Conservation (phyloP, 805 yeast genomes). For the Tetrapisispora phaffii region DNA sequence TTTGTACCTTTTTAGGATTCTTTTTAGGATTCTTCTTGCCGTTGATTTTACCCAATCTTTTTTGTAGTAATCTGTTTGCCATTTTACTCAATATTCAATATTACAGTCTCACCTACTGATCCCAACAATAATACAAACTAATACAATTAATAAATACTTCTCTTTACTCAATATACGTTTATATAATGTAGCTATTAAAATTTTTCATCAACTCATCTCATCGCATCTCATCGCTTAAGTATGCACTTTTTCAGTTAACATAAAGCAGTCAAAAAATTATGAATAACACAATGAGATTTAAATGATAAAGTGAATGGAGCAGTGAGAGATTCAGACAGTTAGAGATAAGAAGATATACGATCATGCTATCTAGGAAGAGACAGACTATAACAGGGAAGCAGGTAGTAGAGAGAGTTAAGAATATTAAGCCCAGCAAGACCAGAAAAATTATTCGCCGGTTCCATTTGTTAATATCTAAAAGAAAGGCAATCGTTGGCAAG, state of each 20-base stretch:
- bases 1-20: neutral
- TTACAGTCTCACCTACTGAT: too few species aligned
- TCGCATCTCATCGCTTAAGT: conserved; percentile 15
- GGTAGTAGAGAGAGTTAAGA: conserved; percentile 24
- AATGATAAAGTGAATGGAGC: too few species aligned
- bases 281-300: too few species aligned
- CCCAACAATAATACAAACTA: neutral
- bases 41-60: neutral
- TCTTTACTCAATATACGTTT: too few species aligned
- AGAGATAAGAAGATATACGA: neutral
- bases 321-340: too few species aligned
- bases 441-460: conserved; percentile 68
- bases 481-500: conserved; percentile 32
- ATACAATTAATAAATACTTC: too few species aligned
- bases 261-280: neutral
- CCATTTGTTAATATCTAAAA: conserved; percentile 58
- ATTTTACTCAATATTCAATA: too few species aligned
- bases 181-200: neutral
- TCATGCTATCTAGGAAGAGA: conserved; percentile 21
- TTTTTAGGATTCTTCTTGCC: neutral
- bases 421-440: conserved; percentile 59
- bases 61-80: neutral
- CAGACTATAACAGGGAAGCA: conserved; percentile 30
- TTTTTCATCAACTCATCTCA: conserved; percentile 7
- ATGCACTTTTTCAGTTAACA: neutral